Base-by-base conservation (phyloP, 2,329 filamentous ascomycete species). In the Monilinia polystroma region DNA sequence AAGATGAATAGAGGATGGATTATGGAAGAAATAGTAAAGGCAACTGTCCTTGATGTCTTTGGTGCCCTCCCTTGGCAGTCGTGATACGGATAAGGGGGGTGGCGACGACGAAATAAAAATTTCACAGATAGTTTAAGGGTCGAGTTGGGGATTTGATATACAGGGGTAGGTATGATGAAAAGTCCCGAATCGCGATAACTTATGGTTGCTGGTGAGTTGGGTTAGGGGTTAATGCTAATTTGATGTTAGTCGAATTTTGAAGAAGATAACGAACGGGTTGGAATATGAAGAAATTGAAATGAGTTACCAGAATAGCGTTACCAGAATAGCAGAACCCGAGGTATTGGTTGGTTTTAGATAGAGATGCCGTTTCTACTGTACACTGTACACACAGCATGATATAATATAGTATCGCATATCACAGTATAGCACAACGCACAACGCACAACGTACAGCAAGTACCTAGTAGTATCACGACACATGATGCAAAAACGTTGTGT, bases 401-500 rank as follows among this genome's bases (percentile, higher is more conserved):
- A 35, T 35, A 7, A 35, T 35, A 35, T 35, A 35, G 7, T 8
- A 35, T 35, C 32, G 32, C 32, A 35, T 35, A 35, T 6, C 32
- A 35, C 32, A 35, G 32, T 35, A 35, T 35, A 35, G 32, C 32
- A 35, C 32, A 35, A 35, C 32, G 32, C 32, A 35, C 32, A 35
- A 35, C 32, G 32, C 5, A 35, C 32, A 35, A 35, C 32, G 32
- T 1, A 35, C 32, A 35, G 7, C 6, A 35, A 35, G 32, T 35
- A 8, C 32, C 32, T 35, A 35, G 18, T 58, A 32, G 26, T 47
- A 58, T 14, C 23, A 32, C 16, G 18, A 59, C 18, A 59, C 43
- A 59, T 59, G 57, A 49, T 59, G 57, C 26, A 49, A 49, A 49
- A 49, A n/a, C 57, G 57, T 59, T 59, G 52, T 18, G 18, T 32